Evolutionary conservation across 2,329 filamentous ascomycete species (phyloP), one percentile per base, ranked within the genome.

Genomic region (Diplodia corticola): DNA sequence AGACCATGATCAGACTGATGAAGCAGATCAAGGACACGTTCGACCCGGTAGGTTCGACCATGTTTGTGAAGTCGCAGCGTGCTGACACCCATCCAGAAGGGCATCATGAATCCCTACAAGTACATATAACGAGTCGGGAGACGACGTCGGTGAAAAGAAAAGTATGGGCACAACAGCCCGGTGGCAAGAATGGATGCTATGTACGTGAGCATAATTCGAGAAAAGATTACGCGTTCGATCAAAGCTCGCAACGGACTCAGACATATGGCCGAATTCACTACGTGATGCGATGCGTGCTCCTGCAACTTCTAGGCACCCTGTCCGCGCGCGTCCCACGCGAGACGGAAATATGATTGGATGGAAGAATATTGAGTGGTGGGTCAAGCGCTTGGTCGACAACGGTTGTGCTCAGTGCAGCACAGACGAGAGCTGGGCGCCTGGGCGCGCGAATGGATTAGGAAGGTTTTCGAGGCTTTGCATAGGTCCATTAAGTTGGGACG

Each of bases 81-180:
- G 40, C 72, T 77, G 65, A 78, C 67, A 22, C 33, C 5, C 0
- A 20, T 46, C 35, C 71, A 96, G 92, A 97, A 97, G 72, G 93
- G 93, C 55, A 98, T 98, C 79, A 96, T 98, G 92, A 98, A 97
- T 80, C 94, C 94, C 0, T 98, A 98, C 84, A 98, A 98, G 81
- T 98, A 97, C 78, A 90, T 98, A 71, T 83, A 28, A 54, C 3
- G 49, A n/a, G 13, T n/a, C 15, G 24, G 5, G 15, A 10, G n/a
- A 6, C 30, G 28, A 33, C 20, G 4, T 35, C 51, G 15, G 28
- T 22, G 51, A 17, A 54, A 13, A 26, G 17, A 15, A 50, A 35
- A 5, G n/a, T 30, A 15, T 53, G 24, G 24, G 28, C 17, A 22
- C 17, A 54, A 54, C 37, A 54, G 30, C 51, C 51, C 10, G n/a